Percentiles rank a stretch among this genome's conserved stretches.
These are phyloP conservation scores for Tylopilus felleus DNA, from an alignment of 768 basidiomycete species.

Conservation along the genomic window DNA sequence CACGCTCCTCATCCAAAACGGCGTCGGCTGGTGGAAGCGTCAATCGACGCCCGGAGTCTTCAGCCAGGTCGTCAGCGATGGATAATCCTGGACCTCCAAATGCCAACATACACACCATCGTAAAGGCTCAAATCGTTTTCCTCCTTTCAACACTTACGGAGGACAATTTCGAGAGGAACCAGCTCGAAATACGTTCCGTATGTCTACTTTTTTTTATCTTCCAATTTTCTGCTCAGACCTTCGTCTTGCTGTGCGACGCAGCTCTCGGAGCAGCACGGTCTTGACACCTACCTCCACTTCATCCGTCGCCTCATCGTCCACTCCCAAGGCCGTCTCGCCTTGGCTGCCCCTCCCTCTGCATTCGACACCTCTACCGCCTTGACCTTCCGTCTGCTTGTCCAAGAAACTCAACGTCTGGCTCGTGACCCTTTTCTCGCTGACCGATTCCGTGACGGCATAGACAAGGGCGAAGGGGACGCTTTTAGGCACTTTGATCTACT, in stretches of 20 bases:
- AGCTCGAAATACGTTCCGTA: conserved; percentile 92
- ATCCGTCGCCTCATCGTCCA: conserved; percentile 93
- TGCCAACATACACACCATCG: conserved; percentile 87
- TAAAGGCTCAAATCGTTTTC: conserved; percentile 97
- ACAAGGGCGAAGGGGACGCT: conserved; percentile 81
- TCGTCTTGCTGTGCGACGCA: conserved; percentile 35
- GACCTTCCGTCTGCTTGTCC: conserved; percentile 80
- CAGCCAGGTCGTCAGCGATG: conserved; percentile 78
- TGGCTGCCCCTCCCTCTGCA: conserved; percentile 55
- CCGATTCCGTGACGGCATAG: conserved; percentile 85
- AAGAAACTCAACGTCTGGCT: conserved; percentile 85
- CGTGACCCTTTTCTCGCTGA: conserved; percentile 89
- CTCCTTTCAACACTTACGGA: conserved; percentile 93
- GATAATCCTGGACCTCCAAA: conserved; percentile 80
- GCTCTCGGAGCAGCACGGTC: conserved; percentile 95
- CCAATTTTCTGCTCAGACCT: conserved; percentile 3
- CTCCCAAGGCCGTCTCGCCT: conserved; percentile 67
- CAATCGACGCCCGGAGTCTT: conserved; percentile 70
- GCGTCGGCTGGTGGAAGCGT: conserved; percentile 66
- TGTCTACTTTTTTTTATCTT: conserved; percentile 34
- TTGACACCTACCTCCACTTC: conserved; percentile 97
- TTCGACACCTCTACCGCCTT: conserved; percentile 76
- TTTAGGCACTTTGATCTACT: conserved; percentile 82
- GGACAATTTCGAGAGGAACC: conserved; percentile 94
- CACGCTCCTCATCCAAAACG: conserved; percentile 46